Percentiles rank a stretch among this genome's conserved stretches.
These are phyloP conservation scores for Xenoacremonium recifei DNA, from an alignment of 2,329 filamentous ascomycete genomes.

Conservation along the genomic window DNA sequence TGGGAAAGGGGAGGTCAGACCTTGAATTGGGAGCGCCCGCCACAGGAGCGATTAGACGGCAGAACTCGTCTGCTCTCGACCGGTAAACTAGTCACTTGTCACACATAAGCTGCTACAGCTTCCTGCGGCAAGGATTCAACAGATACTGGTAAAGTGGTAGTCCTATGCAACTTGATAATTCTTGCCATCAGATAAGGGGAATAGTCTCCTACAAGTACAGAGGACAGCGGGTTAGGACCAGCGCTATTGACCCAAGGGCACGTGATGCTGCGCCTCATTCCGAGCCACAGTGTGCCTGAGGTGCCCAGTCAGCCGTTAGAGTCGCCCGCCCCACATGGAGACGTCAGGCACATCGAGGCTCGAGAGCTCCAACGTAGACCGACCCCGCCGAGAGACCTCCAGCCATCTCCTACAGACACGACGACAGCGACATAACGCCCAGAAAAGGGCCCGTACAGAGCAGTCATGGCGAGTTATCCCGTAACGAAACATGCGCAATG, in stretches of 20 bases:
- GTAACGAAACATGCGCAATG: too few species aligned
- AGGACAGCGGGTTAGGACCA: too few species aligned
- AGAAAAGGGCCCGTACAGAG: neutral
- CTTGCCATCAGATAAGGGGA: too few species aligned
- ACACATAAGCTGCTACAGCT: too few species aligned
- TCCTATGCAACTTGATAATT: too few species aligned
- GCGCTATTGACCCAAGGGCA: neutral
- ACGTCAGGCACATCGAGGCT: slow-evolving; percentile 28
- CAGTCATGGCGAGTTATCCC: slow-evolving; percentile 4
- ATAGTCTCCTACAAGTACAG: too few species aligned
- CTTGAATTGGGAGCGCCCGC: slow-evolving; percentile 24
- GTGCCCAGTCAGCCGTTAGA: neutral
- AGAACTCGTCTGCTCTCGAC: slow-evolving; percentile 9
- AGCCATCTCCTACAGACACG: neutral
- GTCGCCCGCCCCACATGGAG: slow-evolving; percentile 26
- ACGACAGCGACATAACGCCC: slow-evolving; percentile 5
- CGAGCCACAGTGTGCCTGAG: neutral
- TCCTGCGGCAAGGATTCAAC: too few species aligned
- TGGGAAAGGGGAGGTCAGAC: slow-evolving; percentile 12
- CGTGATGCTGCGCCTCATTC: neutral
- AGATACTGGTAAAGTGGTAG: too few species aligned
- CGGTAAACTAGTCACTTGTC: slow-evolving; percentile 11
- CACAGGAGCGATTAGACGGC: slow-evolving; percentile 11
- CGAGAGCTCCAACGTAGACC: slow-evolving; percentile 23
- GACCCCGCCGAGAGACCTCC: slow-evolving; percentile 20